Percentiles rank a stretch among this genome's conserved stretches.
phyloP scores from a whole-genome alignment of 1,139 yeast genomes.

The Pichia sp. region DNA sequence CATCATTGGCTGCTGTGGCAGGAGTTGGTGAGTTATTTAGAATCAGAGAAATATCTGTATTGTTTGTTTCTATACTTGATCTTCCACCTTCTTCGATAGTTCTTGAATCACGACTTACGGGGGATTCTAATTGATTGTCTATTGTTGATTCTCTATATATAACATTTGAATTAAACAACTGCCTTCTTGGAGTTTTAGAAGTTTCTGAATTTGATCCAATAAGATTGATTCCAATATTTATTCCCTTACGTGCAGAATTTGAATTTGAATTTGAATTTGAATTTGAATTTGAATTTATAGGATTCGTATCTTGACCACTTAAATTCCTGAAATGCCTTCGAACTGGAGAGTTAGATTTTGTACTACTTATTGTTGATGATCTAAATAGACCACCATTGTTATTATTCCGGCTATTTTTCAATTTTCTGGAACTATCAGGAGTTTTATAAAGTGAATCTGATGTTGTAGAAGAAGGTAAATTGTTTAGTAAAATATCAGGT shows the following conservation, averaged over 20 bases:
- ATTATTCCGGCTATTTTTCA: neutral
- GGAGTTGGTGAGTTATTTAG: slow-evolving; percentile 8
- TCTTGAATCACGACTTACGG: neutral
- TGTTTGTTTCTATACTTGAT: slow-evolving; percentile 6
- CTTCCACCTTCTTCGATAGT: neutral
- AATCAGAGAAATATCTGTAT: slow-evolving; percentile 4
- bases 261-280: slow-evolving; percentile 5
- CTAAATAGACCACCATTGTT: slow-evolving; percentile 8
- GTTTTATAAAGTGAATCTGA: slow-evolving; percentile 2
- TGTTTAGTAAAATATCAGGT: neutral
- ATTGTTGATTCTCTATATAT: neutral
- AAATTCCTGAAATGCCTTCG: slow-evolving; percentile 19
- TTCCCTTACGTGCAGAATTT: slow-evolving; percentile 22
- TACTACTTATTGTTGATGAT: slow-evolving; percentile 14
- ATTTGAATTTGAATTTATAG: slow-evolving; percentile 4
- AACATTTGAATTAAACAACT: slow-evolving; percentile 4
- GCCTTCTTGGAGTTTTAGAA: slow-evolving; percentile 9
- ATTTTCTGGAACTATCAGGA: slow-evolving; percentile 4
- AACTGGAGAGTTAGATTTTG: slow-evolving; percentile 12
- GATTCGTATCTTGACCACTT: no score
- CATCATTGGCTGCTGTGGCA: slow-evolving; percentile 5
- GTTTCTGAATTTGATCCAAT: slow-evolving; percentile 15
- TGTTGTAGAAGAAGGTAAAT: no score
- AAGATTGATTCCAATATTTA: slow-evolving; percentile 26
- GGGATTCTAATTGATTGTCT: neutral